Percentiles rank a stretch among this genome's conserved stretches.
Evolutionary conservation across 2,329 filamentous ascomycete species (phyloP).

Genomic region (Epichloe gansuensis): DNA sequence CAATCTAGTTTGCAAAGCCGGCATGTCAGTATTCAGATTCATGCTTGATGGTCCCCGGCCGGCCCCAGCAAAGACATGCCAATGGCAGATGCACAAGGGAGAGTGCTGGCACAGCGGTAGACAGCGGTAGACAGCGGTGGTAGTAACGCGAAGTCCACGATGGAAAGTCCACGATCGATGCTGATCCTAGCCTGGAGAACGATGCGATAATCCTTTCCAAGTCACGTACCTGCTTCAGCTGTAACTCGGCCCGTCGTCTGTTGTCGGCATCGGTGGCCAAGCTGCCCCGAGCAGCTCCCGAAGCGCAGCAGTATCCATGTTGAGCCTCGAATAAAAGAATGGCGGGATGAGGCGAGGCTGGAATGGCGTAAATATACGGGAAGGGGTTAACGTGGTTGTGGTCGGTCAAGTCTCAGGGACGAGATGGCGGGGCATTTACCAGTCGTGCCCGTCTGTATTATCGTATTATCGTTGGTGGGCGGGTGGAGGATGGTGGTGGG

Average conservation of each 20-base stretch:
- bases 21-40: neutral
- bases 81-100: neutral
- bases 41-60: neutral
- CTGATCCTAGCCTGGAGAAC: neutral
- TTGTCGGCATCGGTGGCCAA: slow-evolving; percentile 63
- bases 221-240: slow-evolving; percentile 63
- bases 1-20: slow-evolving; percentile 48
- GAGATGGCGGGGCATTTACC: slow-evolving; percentile 6
- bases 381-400: slow-evolving; percentile 1
- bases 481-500: neutral
- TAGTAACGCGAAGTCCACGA: too few species aligned
- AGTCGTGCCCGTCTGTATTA: neutral
- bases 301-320: slow-evolving; percentile 64
- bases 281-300: slow-evolving; percentile 67
- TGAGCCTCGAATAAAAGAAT: slow-evolving; percentile 1
- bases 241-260: slow-evolving; percentile 64
- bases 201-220: neutral
- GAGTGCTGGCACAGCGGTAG: neutral
- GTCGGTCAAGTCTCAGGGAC: slow-evolving; percentile 1
- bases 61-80: neutral
- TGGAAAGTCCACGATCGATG: neutral
- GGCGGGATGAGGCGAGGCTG: slow-evolving; percentile 1
- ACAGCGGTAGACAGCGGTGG: neutral
- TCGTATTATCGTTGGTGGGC: neutral
- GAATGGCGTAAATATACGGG: neutral